Evolutionary conservation across 352 stramenopile genomes (phyloP).

Genomic region (Albugo candida): DNA sequence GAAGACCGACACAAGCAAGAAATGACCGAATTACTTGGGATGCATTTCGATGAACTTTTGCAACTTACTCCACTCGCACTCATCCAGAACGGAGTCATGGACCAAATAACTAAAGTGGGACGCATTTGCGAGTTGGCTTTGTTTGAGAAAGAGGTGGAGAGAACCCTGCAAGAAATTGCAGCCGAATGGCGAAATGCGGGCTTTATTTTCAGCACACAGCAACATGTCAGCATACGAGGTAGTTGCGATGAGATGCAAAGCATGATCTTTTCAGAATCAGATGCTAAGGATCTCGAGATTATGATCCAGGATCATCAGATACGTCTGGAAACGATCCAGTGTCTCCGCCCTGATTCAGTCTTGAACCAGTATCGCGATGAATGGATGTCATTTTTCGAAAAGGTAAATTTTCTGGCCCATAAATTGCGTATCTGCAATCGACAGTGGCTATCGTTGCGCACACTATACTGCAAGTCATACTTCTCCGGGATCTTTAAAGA

Average conservation of each 20-base stretch:
- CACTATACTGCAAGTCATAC: constrained; percentile 11
- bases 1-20: constrained; percentile 43
- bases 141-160: constrained; percentile 41
- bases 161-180: constrained; percentile 20
- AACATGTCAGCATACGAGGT: not conserved
- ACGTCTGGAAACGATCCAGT: constrained; percentile 19
- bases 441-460: constrained; percentile 24
- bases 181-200: constrained; percentile 23
- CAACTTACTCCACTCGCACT: constrained; percentile 47
- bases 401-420: constrained; percentile 18
- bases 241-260: not conserved
- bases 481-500: no score
- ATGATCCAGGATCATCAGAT: constrained; percentile 42
- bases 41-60: constrained; percentile 26
- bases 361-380: constrained; percentile 22
- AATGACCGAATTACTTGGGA: constrained; percentile 21
- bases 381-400: constrained; percentile 30
- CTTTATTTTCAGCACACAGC: constrained; percentile 23
- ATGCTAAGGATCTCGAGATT: constrained; percentile 19
- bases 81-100: constrained; percentile 41
- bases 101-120: constrained; percentile 24
- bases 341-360: constrained; percentile 16
- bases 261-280: not conserved
- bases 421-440: constrained; percentile 19
- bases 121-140: constrained; percentile 48